Percentiles rank a stretch among this genome's conserved stretches.
Evolutionary conservation across 164 flowering plant genomes (phyloP).

Genomic region (Piper longum): DNA sequence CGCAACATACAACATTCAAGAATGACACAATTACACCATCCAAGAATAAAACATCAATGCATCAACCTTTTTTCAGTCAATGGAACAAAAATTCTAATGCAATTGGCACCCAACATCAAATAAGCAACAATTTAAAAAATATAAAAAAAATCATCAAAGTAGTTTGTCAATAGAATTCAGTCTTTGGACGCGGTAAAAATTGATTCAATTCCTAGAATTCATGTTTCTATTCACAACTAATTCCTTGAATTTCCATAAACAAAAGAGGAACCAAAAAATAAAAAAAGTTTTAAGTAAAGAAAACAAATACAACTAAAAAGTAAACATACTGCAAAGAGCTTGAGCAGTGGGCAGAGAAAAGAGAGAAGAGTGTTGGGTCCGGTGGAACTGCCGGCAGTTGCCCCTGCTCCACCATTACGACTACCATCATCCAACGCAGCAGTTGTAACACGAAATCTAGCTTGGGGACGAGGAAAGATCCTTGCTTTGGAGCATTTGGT

Average conservation of each 20-base stretch:
- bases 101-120: no score
- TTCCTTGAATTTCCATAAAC: not conserved
- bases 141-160: not conserved
- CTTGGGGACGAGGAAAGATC: conserved; percentile 8
- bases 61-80: no score
- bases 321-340: conserved; percentile 18
- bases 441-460: conserved; percentile 16
- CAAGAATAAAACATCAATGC: no score
- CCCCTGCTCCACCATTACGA: conserved; percentile 3
- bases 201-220: no score
- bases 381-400: conserved; percentile 9
- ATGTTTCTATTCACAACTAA: no score
- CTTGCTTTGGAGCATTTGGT: conserved; percentile 4
- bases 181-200: not conserved
- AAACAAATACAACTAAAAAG: not conserved
- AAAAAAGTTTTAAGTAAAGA: not conserved
- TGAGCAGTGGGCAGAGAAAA: conserved; percentile 51
- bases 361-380: conserved; percentile 36
- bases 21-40: no score
- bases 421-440: conserved; percentile 12
- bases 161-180: not conserved
- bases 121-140: no score
- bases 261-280: not conserved
- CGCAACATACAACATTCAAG: no score
- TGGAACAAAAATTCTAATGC: no score